These are phyloP conservation scores for Arthroderma uncinatum DNA, from an alignment of 2,329 filamentous ascomycete species.

Conservation along the genomic window DNA sequence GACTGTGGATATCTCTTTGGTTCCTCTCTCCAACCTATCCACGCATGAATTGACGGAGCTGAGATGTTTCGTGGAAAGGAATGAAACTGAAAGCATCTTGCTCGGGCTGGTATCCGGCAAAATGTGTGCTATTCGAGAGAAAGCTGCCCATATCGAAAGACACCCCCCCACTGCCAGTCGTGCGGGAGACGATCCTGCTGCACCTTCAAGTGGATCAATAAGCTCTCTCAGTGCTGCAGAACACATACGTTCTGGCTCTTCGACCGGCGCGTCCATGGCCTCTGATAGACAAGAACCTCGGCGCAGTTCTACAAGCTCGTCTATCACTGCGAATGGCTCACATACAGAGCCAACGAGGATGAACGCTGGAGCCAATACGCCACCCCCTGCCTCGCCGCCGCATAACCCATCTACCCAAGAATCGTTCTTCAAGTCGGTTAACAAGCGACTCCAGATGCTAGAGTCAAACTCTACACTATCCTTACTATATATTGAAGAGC, in stretches of 20 bases:
- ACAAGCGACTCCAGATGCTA: conserved; percentile 80
- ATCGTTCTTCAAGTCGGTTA: conserved; percentile 93
- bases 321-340: not conserved
- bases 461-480: conserved; percentile 89
- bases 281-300: conserved; percentile 1
- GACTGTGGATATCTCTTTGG: not conserved
- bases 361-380: conserved; percentile 24
- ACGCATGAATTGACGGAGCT: conserved; percentile 7
- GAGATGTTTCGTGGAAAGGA: conserved; percentile 10
- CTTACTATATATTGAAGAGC: conserved; percentile 91
- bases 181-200: not conserved
- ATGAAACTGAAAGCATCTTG: conserved; percentile 12
- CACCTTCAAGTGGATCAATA: not conserved
- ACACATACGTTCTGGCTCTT: not conserved
- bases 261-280: not conserved
- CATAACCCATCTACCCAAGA: conserved; percentile 81
- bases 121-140: conserved; percentile 10
- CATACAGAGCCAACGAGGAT: conserved; percentile 1
- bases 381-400: conserved; percentile 29
- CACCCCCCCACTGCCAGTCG: not conserved
- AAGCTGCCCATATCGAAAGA: not conserved
- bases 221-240: not conserved
- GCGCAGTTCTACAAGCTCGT: not conserved
- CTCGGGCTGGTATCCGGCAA: conserved; percentile 9
- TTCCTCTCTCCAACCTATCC: conserved; percentile 3